These are phyloP conservation scores for Flaveria brownii DNA, from an alignment of 129 eudicot genomes.

Conservation along the genomic window DNA sequence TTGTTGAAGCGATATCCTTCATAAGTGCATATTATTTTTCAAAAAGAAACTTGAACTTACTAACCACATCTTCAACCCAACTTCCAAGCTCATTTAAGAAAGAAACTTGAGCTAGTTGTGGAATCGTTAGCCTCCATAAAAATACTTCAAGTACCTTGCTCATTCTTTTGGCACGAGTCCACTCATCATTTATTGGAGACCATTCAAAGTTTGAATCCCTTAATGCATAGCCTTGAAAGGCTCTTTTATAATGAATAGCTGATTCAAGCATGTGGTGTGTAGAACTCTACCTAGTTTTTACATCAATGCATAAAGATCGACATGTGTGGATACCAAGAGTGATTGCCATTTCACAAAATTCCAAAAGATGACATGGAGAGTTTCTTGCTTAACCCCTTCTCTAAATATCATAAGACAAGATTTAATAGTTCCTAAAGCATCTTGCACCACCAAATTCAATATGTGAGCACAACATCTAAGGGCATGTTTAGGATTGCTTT, in stretches of 20 bases:
- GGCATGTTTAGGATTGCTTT: too few relatives aligned
- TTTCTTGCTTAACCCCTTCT: not conserved
- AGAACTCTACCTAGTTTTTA: not conserved
- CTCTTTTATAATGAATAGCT: not conserved
- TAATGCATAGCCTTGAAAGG: not conserved
- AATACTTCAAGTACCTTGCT: not conserved
- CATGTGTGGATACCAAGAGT: not conserved
- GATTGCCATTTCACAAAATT: not conserved
- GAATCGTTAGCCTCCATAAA: not conserved
- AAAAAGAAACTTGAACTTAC: not conserved
- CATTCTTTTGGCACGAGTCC: not conserved
- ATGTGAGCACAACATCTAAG: too few relatives aligned
- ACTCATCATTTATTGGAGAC: not conserved
- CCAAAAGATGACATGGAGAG: not conserved
- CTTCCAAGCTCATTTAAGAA: too few relatives aligned
- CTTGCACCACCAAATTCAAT: too few relatives aligned
- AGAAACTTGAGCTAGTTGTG: not conserved
- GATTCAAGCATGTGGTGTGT: not conserved
- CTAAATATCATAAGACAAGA: not conserved
- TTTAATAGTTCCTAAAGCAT: not conserved
- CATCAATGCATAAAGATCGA: not conserved
- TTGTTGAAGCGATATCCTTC: not conserved
- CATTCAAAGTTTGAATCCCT: not conserved
- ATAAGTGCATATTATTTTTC: not conserved
- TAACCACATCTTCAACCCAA: not conserved